Evolutionary conservation across 345 rosid genomes (phyloP).

Genomic region (Luvunga scandens): DNA sequence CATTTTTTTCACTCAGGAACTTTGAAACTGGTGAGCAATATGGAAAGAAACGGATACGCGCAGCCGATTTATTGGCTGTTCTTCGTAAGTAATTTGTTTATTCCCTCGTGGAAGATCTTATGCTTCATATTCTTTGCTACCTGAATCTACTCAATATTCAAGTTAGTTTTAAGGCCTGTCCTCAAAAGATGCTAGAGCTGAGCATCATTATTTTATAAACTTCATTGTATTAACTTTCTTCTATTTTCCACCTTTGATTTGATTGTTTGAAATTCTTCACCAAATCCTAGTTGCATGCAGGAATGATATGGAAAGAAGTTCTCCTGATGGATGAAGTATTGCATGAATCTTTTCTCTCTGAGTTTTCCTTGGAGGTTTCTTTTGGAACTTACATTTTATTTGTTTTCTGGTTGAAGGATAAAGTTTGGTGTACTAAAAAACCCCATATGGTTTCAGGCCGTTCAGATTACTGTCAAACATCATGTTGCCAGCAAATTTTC

Average conservation of each 20-base stretch:
- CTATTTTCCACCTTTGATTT: constrained; percentile 12
- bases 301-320: constrained; percentile 83
- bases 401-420: not conserved
- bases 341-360: constrained; percentile 72
- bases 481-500: constrained; percentile 59
- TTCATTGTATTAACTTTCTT: constrained; percentile 6
- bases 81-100: constrained; percentile 54
- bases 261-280: constrained; percentile 19
- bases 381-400: constrained; percentile 12
- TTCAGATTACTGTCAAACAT: constrained; percentile 62
- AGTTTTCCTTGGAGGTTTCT: constrained; percentile 65
- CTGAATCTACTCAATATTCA: not conserved
- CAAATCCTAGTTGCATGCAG: constrained; percentile 40
- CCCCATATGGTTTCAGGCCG: constrained; percentile 65
- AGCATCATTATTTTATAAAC: not conserved
- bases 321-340: constrained; percentile 81
- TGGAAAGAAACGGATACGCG: constrained; percentile 53
- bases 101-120: constrained; percentile 14
- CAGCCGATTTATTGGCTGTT: constrained; percentile 50
- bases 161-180: not conserved
- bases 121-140: not conserved
- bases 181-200: not conserved
- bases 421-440: constrained; percentile 22
- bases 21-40: constrained; percentile 59
- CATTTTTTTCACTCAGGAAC: constrained; percentile 47